Evolutionary conservation across 805 yeast genomes (phyloP).

Genomic region (Kodamaea restingae): DNA sequence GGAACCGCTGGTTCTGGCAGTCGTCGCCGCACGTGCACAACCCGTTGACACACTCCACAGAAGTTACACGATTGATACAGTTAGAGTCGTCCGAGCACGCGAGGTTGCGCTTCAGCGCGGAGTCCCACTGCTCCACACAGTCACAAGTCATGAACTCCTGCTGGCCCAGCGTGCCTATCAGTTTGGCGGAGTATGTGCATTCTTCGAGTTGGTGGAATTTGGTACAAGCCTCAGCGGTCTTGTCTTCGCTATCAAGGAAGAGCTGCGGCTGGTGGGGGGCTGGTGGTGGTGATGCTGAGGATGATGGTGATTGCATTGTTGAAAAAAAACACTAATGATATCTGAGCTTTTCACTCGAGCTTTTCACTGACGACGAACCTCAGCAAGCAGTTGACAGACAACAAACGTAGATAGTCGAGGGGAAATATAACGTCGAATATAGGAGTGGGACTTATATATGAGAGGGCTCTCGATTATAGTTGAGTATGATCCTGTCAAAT

Average conservation of each 20-base stretch:
- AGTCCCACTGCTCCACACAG: slow-evolving; percentile 56
- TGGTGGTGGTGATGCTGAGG: not conserved
- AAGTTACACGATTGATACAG: slow-evolving; percentile 89
- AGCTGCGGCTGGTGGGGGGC: slow-evolving; percentile 11
- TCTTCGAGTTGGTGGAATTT: slow-evolving; percentile 54
- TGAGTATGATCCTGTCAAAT: too few relatives aligned
- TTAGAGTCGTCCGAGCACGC: slow-evolving; percentile 87
- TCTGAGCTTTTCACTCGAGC: too few relatives aligned
- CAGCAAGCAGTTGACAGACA: too few relatives aligned
- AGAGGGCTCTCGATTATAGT: too few relatives aligned
- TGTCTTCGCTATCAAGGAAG: slow-evolving; percentile 45
- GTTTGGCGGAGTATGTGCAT: slow-evolving; percentile 60
- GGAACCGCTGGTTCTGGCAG: slow-evolving; percentile 89
- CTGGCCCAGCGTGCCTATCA: slow-evolving; percentile 67
- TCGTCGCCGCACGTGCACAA: slow-evolving; percentile 66
- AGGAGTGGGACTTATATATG: too few relatives aligned
- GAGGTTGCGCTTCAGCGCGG: slow-evolving; percentile 31
- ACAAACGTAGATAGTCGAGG: too few relatives aligned
- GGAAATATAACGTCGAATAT: too few relatives aligned
- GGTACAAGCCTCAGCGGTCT: slow-evolving; percentile 63
- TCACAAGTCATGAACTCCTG: slow-evolving; percentile 90
- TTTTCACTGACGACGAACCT: too few relatives aligned
- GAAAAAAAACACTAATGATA: not conserved
- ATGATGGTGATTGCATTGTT: not conserved
- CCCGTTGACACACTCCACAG: slow-evolving; percentile 82